These are phyloP conservation scores for Geosiphon pyriformis DNA, from an alignment of 192 early-diverging fungal species.

Conservation along the genomic window DNA sequence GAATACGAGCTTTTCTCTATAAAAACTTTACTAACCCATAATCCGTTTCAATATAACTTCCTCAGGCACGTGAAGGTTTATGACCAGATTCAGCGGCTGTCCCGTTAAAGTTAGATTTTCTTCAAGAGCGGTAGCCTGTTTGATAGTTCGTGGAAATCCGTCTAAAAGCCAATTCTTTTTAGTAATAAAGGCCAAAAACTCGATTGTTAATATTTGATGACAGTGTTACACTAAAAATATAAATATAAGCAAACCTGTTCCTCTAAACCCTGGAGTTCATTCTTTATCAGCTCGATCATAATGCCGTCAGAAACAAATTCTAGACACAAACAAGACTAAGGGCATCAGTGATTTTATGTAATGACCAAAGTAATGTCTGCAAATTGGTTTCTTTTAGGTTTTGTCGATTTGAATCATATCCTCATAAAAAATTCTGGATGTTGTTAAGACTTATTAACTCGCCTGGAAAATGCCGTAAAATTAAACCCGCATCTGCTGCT, in stretches of 20 bases:
- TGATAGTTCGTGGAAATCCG: constrained; percentile 84
- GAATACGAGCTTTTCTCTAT: too few species aligned
- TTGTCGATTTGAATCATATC: too few species aligned
- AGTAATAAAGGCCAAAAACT: background rate
- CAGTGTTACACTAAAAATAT: background rate
- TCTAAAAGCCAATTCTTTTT: constrained; percentile 75
- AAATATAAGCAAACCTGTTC: constrained; percentile 33
- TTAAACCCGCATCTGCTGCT: background rate
- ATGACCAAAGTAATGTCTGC: too few species aligned
- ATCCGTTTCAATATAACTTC: constrained; percentile 85
- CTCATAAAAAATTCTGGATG: too few species aligned
- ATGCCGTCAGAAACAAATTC: constrained; percentile 69
- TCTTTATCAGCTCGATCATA: constrained; percentile 57
- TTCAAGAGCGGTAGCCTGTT: constrained; percentile 75
- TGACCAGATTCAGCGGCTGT: constrained; percentile 75
- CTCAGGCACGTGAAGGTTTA: constrained; percentile 90
- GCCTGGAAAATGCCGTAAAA: too few species aligned
- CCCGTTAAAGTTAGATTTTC: constrained; percentile 42
- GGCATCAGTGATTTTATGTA: too few species aligned
- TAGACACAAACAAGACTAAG: constrained; percentile 2
- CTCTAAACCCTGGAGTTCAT: constrained; percentile 49
- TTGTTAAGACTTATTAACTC: too few species aligned
- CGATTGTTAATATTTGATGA: constrained; percentile 7
- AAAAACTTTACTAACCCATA: constrained; percentile 45
- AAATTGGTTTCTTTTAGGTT: too few species aligned